Base-by-base conservation (phyloP, 352 stramenopile species). In the Globisporangium spiculum region DNA sequence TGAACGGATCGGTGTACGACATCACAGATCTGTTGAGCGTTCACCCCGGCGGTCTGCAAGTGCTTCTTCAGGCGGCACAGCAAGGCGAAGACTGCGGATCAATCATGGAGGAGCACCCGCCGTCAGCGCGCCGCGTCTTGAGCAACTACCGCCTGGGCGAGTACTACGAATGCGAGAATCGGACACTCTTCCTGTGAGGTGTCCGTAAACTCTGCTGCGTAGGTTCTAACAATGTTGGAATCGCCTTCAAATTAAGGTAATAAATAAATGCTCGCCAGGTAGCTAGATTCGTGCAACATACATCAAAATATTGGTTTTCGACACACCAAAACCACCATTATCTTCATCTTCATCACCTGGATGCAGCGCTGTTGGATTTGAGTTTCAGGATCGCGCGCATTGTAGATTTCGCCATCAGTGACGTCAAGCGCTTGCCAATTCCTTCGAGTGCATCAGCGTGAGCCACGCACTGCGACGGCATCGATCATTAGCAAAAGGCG, bases 1-100 rank as follows among this genome's bases (percentile, higher is more conserved):
- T 91, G 10, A 85, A 90, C n/a, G 80, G 86, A 46, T 76, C 79
- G 57, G 88, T 98, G 24, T 98, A 97, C 68, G 93, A 98, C 74
- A 92, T 95, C 24, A 98, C 94, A 1, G 78, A 90, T 27, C 88
- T 98, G 67, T 81, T 98, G 27, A 70, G 74, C 9, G 81, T 84
- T 1, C 94, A 98, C 74, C 92, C 94, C 10, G 95, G 93, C 4
- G 95, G 94, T 0, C 86, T 83, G 59, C 72, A 88, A 48, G 75
- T 84, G 24, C 67, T 93, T 20, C 72, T 91, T 9, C 80, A 86
- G 58, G 83, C 77, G 24, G 81, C 85, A 1, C 65, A 79, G 32
- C 73, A 75, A 52, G 81, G 79, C 20, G 76, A 77, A 48, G 82
- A 93, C 68, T 91, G 81, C 46, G 79, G 58, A 0, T 59, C 79